Conservation (phyloP, 192 early-diverging fungal species). For the Lobulomyces angularis region DNA sequence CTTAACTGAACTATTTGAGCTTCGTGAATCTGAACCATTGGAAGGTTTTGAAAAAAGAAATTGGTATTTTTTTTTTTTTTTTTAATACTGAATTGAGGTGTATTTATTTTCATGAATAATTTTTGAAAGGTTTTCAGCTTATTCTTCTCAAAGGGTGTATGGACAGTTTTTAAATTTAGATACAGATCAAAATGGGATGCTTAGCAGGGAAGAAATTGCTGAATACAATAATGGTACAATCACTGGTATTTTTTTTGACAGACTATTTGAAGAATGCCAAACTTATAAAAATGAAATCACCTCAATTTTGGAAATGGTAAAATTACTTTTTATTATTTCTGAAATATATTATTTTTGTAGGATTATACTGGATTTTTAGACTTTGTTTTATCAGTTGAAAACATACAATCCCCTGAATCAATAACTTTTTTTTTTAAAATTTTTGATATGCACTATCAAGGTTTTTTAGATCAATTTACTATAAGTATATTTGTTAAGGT, state of each 20-base stretch:
- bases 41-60: conserved; percentile 23
- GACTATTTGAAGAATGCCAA: conserved; percentile 37
- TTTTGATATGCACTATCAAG: conserved; percentile 28
- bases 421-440: conserved; percentile 30
- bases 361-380: conserved; percentile 38
- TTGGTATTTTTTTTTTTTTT: conserved; percentile 37
- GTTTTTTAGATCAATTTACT: conserved; percentile 28
- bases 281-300: conserved; percentile 29
- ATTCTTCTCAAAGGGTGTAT: background rate
- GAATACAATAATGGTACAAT: conserved; percentile 29
- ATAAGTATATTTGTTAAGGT: conserved; percentile 7
- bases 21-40: conserved; percentile 31
- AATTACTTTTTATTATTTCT: background rate
- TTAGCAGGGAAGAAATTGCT: conserved; percentile 23
- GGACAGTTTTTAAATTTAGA: conserved; percentile 37
- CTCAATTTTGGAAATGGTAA: conserved; percentile 1
- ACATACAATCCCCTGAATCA: conserved; percentile 26
- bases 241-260: conserved; percentile 32
- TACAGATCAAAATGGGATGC: conserved; percentile 33
- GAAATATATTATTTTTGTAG: conserved; percentile 7
- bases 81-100: conserved; percentile 13
- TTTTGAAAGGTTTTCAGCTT: conserved; percentile 3
- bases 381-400: conserved; percentile 39
- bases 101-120: background rate
- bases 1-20: conserved; percentile 37